Percentiles rank a stretch among this genome's conserved stretches.
phyloP scores from a whole-genome alignment of 371 early-diverging fungal genomes.

The Mucor indicus region DNA sequence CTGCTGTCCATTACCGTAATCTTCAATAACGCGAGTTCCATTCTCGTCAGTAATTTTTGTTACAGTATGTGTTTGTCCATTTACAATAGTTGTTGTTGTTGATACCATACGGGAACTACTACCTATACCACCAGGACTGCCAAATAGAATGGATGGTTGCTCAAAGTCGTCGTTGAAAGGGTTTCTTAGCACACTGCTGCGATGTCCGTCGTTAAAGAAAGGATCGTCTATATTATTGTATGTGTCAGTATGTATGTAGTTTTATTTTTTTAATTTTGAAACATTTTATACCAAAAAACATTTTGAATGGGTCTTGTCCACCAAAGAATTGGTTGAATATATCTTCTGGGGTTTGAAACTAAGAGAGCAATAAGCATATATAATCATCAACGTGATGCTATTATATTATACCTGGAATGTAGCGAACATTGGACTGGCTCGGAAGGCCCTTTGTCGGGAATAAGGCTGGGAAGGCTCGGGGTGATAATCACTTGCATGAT shows the following conservation, averaged over 20 bases:
- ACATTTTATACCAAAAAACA: constrained; percentile 5
- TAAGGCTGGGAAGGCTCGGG: neutral
- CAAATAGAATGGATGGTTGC: neutral
- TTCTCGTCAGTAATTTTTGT: constrained; percentile 16
- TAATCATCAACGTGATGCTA: neutral
- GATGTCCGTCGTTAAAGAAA: neutral
- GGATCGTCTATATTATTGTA: constrained; percentile 7
- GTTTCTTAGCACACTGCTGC: no score
- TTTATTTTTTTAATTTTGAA: no score
- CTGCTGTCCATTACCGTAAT: constrained; percentile 15
- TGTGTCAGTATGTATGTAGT: neutral
- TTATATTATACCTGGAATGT: constrained; percentile 12
- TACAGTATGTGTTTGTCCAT: constrained; percentile 14
- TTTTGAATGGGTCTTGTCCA: constrained; percentile 13
- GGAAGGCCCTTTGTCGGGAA: neutral
- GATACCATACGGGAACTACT: constrained; percentile 7
- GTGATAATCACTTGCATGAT: neutral
- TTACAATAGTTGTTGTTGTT: constrained; percentile 15
- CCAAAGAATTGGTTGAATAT: constrained; percentile 15
- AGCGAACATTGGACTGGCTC: constrained; percentile 7
- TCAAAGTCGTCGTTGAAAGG: no score
- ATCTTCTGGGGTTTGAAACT: constrained; percentile 21
- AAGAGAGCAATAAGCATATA: neutral
- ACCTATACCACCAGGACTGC: neutral
- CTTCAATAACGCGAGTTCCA: constrained; percentile 14